phyloP scores from a whole-genome alignment of 169 alveolate species.

The Fabrea salina region DNA sequence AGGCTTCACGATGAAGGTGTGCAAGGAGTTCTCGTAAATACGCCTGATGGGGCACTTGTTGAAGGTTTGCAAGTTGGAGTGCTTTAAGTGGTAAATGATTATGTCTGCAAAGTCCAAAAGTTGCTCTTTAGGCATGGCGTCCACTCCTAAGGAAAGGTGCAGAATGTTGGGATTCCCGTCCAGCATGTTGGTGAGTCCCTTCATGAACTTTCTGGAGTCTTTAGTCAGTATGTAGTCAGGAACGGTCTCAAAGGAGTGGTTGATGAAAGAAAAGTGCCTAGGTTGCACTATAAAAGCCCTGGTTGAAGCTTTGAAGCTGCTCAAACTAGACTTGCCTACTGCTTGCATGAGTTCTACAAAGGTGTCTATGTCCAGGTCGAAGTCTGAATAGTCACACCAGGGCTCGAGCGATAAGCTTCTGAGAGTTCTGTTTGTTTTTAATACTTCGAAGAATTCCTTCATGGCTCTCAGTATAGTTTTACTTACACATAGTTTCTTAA shows the following conservation, averaged over 20 bases:
- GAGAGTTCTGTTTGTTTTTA: not conserved
- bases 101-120: not conserved
- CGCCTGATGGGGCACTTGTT: not conserved
- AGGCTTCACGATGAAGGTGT: not conserved
- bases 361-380: not conserved
- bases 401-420: not conserved
- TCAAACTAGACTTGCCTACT: not conserved
- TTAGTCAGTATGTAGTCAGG: not conserved
- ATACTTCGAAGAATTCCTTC: not conserved
- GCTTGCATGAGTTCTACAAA: constrained; percentile 5
- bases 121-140: not conserved
- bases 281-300: not conserved
- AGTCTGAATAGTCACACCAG: not conserved
- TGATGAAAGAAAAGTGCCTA: not conserved
- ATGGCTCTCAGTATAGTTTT: not conserved
- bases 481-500: not conserved
- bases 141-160: not conserved
- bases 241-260: not conserved
- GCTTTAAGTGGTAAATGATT: not conserved
- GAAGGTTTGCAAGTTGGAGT: not conserved
- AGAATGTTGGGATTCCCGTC: not conserved
- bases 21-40: not conserved
- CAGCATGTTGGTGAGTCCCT: not conserved
- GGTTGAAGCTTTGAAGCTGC: not conserved
- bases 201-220: not conserved